These are phyloP conservation scores for Boletus pseudo-olivaceus DNA, from an alignment of 768 basidiomycete species.

Conservation along the genomic window DNA sequence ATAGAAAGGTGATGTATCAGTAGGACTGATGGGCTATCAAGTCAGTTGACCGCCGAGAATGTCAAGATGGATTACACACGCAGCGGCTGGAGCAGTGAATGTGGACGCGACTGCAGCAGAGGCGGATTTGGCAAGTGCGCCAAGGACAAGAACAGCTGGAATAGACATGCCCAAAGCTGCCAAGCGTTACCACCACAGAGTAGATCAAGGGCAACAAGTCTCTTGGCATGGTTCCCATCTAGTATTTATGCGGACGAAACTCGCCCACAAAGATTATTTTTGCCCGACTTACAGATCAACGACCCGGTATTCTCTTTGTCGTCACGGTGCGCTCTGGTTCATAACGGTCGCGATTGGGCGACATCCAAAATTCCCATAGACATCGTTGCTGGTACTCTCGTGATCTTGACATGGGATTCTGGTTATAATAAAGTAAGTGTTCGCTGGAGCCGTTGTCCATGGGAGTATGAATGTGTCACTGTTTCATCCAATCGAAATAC, in stretches of 20 bases:
- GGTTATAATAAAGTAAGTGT: background rate
- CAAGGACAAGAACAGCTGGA: slow-evolving; percentile 11
- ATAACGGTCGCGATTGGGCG: background rate
- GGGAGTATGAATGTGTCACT: background rate
- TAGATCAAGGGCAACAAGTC: background rate
- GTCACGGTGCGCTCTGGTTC: background rate
- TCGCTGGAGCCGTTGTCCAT: background rate
- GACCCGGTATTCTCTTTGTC: background rate
- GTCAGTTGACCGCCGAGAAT: background rate
- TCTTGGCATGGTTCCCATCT: background rate
- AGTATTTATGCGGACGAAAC: slow-evolving; percentile 5
- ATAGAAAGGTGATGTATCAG: slow-evolving; percentile 35
- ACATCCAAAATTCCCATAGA: background rate
- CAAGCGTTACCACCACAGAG: background rate
- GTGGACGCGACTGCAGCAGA: slow-evolving; percentile 19
- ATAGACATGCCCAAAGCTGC: slow-evolving; percentile 5
- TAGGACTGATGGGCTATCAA: slow-evolving; percentile 11
- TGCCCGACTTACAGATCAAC: background rate
- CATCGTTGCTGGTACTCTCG: too few relatives aligned
- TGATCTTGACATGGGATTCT: background rate
- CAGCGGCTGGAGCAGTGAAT: slow-evolving; percentile 22
- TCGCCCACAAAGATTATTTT: background rate
- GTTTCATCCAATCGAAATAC: background rate
- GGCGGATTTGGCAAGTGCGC: slow-evolving; percentile 10
- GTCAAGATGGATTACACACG: slow-evolving; percentile 3